Evolutionary conservation across 441 rosid species (phyloP), one percentile per base, ranked within the genome.

Genomic region (Adansonia madagascariensis): DNA sequence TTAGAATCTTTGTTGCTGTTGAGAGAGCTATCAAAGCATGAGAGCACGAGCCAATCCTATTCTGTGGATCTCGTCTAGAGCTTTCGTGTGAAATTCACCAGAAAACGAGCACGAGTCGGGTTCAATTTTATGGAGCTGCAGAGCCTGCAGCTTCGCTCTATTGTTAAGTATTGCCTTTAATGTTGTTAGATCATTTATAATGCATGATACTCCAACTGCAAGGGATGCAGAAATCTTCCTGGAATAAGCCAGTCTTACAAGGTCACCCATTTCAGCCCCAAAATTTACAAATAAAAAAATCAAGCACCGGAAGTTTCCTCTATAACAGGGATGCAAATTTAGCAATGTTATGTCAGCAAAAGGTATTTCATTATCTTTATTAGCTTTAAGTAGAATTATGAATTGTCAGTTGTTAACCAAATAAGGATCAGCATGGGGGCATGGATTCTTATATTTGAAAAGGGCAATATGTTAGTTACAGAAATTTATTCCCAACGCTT

Each of bases 221-320:
- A 88, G 79, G 2, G 85, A 87, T 49, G 82, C 84, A 77, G 92
- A 73, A 14, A 80, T 85, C 83, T 75, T 91, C 91, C 88, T 91
- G 1, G 64, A 71, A 24, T 89, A 91, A 5, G 91, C 84, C 46
- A 88, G 90, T 81, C 80, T 85, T 61, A 89, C 74, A 17, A 89
- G 81, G 79, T 89, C 92, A 68, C 91, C 91, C 78, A 83, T 89
- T 81, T 91, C 91, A 73, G 88, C 91, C 82, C 95, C 89, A 81
- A 14, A 41, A 41, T 17, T 39, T n/a, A 64, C 49, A 64, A 7
- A 39, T n/a, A n/a, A 11, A 39, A 64, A 12, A 41, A 64, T 64
- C 49, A 39, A 39, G 24, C 24, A 64, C 22, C 31, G n/a, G 49
- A 39, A 39, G 14, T 64, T 65, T 65, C 70, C 50, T 41, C 24